Percentiles rank a stretch among this genome's conserved stretches.
phyloP scores from a whole-genome alignment of 352 stramenopile genomes.

The Thraustochytrium striatum region DNA sequence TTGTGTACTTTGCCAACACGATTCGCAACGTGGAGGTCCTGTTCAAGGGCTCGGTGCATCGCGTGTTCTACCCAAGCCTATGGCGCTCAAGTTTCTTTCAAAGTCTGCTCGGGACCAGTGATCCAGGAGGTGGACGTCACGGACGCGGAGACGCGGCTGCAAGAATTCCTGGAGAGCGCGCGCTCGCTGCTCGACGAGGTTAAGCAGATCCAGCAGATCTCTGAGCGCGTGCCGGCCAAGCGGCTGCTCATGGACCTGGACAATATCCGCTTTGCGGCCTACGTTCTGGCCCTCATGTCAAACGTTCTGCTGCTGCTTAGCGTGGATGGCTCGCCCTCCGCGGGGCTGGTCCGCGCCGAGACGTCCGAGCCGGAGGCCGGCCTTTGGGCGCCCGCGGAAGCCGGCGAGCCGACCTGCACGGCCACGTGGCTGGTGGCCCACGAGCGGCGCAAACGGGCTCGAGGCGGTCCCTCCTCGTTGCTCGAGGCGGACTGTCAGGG shows the following conservation, averaged over 20 bases:
- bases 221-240: slow-evolving; percentile 8
- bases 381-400: no score
- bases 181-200: slow-evolving; percentile 35
- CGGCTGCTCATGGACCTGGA: slow-evolving; percentile 38
- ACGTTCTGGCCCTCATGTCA: neutral
- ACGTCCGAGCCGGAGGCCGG: no score
- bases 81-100: slow-evolving; percentile 33
- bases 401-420: no score
- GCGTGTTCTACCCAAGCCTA: slow-evolving; percentile 31
- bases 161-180: slow-evolving; percentile 25
- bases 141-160: slow-evolving; percentile 14
- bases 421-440: no score
- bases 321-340: no score
- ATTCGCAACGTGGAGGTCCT: slow-evolving; percentile 33
- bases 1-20: slow-evolving; percentile 17
- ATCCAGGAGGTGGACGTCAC: slow-evolving; percentile 24
- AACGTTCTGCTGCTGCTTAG: slow-evolving; percentile 40
- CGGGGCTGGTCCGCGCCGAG: no score
- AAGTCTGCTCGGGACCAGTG: slow-evolving; percentile 20
- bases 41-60: slow-evolving; percentile 30
- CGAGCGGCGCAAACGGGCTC: no score
- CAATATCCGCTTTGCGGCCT: neutral
- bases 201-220: slow-evolving; percentile 28
- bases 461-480: no score
- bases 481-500: no score